Percentiles rank a stretch among this genome's conserved stretches.
Evolutionary conservation across 2,329 filamentous ascomycete genomes (phyloP).

Genomic region (Mariannaea elegans): DNA sequence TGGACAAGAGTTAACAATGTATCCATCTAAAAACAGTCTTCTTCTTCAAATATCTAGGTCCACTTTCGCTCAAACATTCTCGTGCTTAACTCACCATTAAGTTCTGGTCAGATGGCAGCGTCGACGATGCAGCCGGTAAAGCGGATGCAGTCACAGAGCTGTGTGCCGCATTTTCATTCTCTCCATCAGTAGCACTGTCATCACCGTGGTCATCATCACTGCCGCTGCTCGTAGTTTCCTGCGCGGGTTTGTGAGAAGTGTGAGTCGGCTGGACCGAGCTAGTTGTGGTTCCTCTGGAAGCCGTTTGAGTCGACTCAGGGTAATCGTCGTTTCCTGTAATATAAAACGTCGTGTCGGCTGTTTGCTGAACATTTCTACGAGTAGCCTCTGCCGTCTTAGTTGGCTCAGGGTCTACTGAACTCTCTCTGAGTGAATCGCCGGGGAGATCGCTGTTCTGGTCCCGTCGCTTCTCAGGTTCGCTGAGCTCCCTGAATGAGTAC

Average conservation of each 20-base stretch:
- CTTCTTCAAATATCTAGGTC: neutral
- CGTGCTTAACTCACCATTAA: constrained; percentile 29
- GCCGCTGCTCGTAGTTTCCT: constrained; percentile 15
- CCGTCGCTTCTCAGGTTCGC: neutral
- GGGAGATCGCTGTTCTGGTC: constrained; percentile 6
- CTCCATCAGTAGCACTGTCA: constrained; percentile 13
- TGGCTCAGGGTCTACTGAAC: neutral
- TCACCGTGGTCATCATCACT: constrained; percentile 9
- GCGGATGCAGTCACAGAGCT: constrained; percentile 8
- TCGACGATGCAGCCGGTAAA: neutral
- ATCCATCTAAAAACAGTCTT: neutral
- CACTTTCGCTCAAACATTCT: neutral
- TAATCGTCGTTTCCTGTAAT: neutral
- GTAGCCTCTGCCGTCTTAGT: neutral
- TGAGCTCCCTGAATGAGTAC: constrained; percentile 11
- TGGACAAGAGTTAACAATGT: constrained; percentile 14
- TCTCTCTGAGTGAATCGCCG: constrained; percentile 17
- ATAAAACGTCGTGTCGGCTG: neutral
- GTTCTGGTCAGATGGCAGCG: neutral
- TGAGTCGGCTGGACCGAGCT: neutral
- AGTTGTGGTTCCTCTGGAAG: neutral
- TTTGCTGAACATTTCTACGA: neutral
- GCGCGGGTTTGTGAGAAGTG: neutral
- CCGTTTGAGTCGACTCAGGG: neutral
- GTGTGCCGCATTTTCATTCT: neutral